Evolutionary conservation across 2,329 filamentous ascomycete genomes (phyloP), one percentile per base, ranked within the genome.

Genomic region (Diplocarpon rosae): DNA sequence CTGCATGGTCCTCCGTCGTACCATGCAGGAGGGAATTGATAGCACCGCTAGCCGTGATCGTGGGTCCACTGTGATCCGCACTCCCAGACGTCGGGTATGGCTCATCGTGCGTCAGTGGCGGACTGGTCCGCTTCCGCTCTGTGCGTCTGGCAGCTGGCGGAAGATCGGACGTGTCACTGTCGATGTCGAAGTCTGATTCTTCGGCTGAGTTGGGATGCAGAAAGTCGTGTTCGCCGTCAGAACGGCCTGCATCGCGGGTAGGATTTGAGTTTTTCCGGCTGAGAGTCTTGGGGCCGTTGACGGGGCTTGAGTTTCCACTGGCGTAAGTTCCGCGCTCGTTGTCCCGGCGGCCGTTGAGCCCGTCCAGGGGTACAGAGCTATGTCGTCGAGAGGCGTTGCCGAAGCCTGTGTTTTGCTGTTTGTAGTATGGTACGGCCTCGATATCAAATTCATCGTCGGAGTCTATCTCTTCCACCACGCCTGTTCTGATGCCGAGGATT

Each of bases 391-490:
- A 85, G 4, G 70, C 82, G 59, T 87, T 87, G 16, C 88, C 89
- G 44, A 94, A 78, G 12, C 75, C 86, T 17, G 73, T 76, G 40
- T 84, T 55, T 30, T 82, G 77, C 52, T 86, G 83, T 62, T 94
- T 92, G 56, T 83, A 81, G 57, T 89, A 93, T 10, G 59, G 55
- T 17, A 60, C 52, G 15, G 58, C 56, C 49, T 63, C 92, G 50
- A 95, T 98, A 62, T 98, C 92, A 58, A 98, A 98, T 63, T 98
- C 92, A 60, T 98, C 92, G 60, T 98, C 92, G 36, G 87, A 95
- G 62, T 98, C 92, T 36, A 94, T 85, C 62, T 98, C 92, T 57
- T 98, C 92, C 0, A 95, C 85, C 0, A 98, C 90, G 0, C 92
- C 92, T 0, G 90, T 98, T 45, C 87, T 79, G 50, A 98, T 98